Evolutionary conservation across 2,329 filamentous ascomycete genomes (phyloP), one percentile per base, ranked within the genome.

Genomic region (Alternaria alternata): DNA sequence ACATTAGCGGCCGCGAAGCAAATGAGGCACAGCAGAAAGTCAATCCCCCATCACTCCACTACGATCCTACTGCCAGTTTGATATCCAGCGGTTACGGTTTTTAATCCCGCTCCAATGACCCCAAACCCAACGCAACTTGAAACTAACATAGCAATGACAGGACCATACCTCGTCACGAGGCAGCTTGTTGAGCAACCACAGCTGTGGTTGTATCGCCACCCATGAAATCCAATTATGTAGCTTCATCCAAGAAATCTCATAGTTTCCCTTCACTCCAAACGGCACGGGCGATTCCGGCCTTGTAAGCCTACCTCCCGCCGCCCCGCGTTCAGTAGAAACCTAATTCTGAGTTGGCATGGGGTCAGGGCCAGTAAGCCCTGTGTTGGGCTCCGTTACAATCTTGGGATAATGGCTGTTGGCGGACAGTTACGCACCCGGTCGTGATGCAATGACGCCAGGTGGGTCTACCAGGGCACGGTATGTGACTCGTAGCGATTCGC

Each of bases 401-500:
- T 38, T 34, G 51, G 11, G 49, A 51, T 44, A 41, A 43, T 49
- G 38, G 26, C 18, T 42, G 51, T 41, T 63, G 49, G 51, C 41
- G 46, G 47, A 26, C 41, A 51, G 47, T 57, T 53, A 61, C 60
- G 57, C 57, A 51, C 54, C 54, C 38, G 49, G 41, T 36, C 41
- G 42, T 53, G 42, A 47, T 48, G 60, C 60, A 51, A 59, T 56
- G 39, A 42, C 51, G 41, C 48, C 28, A 47, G 51, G 43, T 34
- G 47, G 56, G 41, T 52, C 28, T 39, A 41, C 16, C 43, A 18
- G 52, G 30, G 54, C 52, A 52, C 43, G 30, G 49, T 32, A 54
- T 46, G 38, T 58, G 56, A 59, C 57, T 56, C 52, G 44, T 46
- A 38, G n/a, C 48, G 34, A 49, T 48, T 62, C 47, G 64, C 57